phyloP scores from a whole-genome alignment of 768 basidiomycete genomes.

The Gymnopilus junonius region DNA sequence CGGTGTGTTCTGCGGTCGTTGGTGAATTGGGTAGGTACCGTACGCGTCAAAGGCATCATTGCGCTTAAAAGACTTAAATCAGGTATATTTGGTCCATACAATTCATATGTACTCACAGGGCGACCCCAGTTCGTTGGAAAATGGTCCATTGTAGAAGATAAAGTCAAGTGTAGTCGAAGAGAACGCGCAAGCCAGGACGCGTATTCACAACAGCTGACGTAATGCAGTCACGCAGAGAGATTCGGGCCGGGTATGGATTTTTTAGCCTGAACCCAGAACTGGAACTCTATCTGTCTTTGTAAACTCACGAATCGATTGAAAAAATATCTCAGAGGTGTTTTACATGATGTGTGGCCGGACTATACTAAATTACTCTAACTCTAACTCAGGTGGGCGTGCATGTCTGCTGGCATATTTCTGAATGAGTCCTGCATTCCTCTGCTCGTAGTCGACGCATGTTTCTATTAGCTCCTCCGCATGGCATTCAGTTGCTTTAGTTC shows the following conservation, averaged over 20 bases:
- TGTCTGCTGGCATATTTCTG: slow-evolving; percentile 8
- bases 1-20: slow-evolving; percentile 51
- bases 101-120: slow-evolving; percentile 74
- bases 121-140: slow-evolving; percentile 86
- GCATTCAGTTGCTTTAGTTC: slow-evolving; percentile 18
- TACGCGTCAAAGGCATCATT: slow-evolving; percentile 78
- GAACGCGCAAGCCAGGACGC: slow-evolving; percentile 34
- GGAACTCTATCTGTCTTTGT: too few relatives aligned
- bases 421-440: slow-evolving; percentile 28
- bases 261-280: too few relatives aligned
- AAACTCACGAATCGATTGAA: too few relatives aligned
- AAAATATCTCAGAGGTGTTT: too few relatives aligned
- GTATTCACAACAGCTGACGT: slow-evolving; percentile 30
- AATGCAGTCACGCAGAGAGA: slow-evolving; percentile 14
- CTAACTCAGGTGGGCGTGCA: neutral
- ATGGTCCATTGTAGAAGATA: slow-evolving; percentile 60
- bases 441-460: slow-evolving; percentile 31
- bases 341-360: neutral
- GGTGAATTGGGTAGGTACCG: slow-evolving; percentile 76
- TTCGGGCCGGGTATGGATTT: neutral
- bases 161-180: neutral
- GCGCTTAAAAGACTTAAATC: slow-evolving; percentile 52
- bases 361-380: neutral
- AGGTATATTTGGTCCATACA: too few relatives aligned
- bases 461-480: slow-evolving; percentile 25